Percentiles rank a stretch among this genome's conserved stretches.
Evolutionary conservation across 2,329 filamentous ascomycete species (phyloP).

Genomic region (Nemania sp.): DNA sequence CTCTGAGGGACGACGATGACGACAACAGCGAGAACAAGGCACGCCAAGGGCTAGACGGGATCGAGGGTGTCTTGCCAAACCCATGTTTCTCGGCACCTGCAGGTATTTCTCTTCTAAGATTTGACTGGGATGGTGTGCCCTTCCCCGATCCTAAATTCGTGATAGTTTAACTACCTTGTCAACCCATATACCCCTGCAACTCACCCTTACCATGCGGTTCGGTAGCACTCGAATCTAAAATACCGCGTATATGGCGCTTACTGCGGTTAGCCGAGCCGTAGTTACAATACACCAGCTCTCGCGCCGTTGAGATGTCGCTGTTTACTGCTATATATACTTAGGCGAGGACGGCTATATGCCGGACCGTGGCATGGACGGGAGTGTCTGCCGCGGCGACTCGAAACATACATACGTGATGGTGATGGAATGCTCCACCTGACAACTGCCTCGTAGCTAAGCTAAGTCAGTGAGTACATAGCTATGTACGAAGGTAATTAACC

Average conservation of each 20-base stretch:
- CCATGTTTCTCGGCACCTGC: constrained; percentile 23
- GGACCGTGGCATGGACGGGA: constrained; percentile 17
- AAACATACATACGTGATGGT: constrained; percentile 8
- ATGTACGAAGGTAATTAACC: neutral
- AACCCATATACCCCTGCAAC: constrained; percentile 23
- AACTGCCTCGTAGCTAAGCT: constrained; percentile 14
- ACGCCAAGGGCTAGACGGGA: neutral
- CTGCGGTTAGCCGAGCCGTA: constrained; percentile 28
- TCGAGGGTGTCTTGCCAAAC: constrained; percentile 2
- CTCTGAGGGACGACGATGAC: neutral
- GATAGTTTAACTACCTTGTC: constrained; percentile 23
- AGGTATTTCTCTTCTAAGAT: constrained; percentile 20
- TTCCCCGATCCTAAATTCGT: constrained; percentile 26
- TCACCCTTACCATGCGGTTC: constrained; percentile 26
- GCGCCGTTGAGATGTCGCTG: neutral
- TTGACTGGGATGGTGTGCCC: constrained; percentile 26
- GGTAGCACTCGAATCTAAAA: constrained; percentile 7
- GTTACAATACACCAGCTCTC: constrained; percentile 11
- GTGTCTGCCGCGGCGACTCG: constrained; percentile 12
- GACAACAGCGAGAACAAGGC: neutral
- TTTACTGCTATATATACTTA: constrained; percentile 15
- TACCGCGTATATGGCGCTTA: constrained; percentile 33
- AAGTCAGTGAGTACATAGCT: constrained; percentile 4
- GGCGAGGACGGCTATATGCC: constrained; percentile 30
- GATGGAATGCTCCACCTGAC: constrained; percentile 16